These are phyloP conservation scores for Fusarium anthophilum DNA, from an alignment of 2,329 filamentous ascomycete species.

Conservation along the genomic window DNA sequence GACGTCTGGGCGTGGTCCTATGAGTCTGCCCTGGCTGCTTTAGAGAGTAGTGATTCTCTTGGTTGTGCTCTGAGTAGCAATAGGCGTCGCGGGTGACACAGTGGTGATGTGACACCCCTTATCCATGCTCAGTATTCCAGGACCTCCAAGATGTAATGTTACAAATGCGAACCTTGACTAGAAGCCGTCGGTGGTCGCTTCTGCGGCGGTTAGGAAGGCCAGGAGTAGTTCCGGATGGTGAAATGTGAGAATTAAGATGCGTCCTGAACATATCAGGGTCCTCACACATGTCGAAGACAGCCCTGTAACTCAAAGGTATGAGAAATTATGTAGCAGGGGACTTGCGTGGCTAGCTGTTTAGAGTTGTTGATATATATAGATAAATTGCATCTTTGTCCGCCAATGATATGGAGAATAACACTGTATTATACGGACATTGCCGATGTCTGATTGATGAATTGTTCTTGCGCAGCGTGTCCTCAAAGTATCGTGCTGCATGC, in stretches of 20 bases:
- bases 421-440: too few relatives aligned
- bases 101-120: too few relatives aligned
- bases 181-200: not conserved
- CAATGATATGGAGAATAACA: not conserved
- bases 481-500: too few relatives aligned
- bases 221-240: not conserved
- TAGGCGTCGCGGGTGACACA: rapidly evolving
- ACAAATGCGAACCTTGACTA: not conserved
- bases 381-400: not conserved
- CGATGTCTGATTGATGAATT: too few relatives aligned
- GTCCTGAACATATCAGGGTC: not conserved
- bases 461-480: rapidly evolving
- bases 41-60: not conserved
- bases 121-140: not conserved
- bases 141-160: not conserved
- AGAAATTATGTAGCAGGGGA: too few relatives aligned
- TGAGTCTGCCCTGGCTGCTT: not conserved
- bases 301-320: rapidly evolving
- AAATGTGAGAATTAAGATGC: not conserved
- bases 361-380: not conserved
- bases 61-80: not conserved
- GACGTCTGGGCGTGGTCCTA: not conserved
- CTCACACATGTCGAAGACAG: not conserved
- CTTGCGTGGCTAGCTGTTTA: not conserved
- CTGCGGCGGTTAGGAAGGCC: not conserved